Base-by-base conservation (phyloP, 163 green algal species). In the Coccomyxa subellipsoidea region DNA sequence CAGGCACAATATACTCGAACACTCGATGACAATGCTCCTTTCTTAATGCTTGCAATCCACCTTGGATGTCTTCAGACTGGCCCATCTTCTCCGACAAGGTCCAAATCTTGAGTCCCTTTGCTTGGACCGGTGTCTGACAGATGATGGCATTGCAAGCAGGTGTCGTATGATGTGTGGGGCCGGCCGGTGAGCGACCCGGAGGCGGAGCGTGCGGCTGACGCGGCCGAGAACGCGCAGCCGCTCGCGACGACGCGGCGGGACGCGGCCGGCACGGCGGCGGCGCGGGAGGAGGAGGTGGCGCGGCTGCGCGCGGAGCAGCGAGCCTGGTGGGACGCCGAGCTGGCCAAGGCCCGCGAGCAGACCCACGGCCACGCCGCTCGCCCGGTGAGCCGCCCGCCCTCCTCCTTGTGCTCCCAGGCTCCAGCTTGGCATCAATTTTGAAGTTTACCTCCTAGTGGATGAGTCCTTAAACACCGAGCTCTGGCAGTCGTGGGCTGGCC, bases 171-270 rank as follows among this genome's bases (percentile, higher is more conserved):
- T n/a, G 66, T 73, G 66, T 73, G 27, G 27, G 66, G 66, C 29
- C 66, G 66, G 66, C 66, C 66, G 66, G 66, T 73, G 66, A 73
- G 21, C 27, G 66, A 73, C 66, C 66, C 66, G 66, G 29, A 7
- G 66, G 29, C 27, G 8, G 66, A 73, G 2, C 29, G 29, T 23
- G 66, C 66, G 66, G n/a, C 66, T 8, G 66, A 73, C 27, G 66
- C 66, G 66, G 66, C 66, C 27, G 66, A 73, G 66, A 73, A 73
- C 66, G 66, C 66, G n/a, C 29, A 4, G n/a, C 66, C 66, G 66
- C 66, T 73, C 21, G 66, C 66, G 8, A 34, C 29, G 66, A 34
- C 66, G 8, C 66, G 32, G n/a, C 66, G 2, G 21, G 8, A 32
- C 7, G 66, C 27, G n/a, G 66, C 66, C 29, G 66, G 18, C 66